Percentiles rank a stretch among this genome's conserved stretches.
Evolutionary conservation across 2,329 filamentous ascomycete genomes (phyloP).

Genomic region (Exophiala alcalophila): DNA sequence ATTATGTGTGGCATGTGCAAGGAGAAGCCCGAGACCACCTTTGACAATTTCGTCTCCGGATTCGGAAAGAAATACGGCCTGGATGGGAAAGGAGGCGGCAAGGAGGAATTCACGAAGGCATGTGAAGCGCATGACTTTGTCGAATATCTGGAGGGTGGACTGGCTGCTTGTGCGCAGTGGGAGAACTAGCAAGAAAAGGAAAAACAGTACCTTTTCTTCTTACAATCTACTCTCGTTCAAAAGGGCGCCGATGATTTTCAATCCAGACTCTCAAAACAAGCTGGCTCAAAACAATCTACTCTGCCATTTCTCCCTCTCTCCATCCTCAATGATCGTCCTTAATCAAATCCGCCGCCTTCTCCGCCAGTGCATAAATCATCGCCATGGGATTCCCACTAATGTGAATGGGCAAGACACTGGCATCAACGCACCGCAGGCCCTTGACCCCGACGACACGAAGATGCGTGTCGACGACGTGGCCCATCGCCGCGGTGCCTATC

Average conservation of each 20-base stretch:
- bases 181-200: conserved; percentile 12
- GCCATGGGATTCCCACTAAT: conserved; percentile 31
- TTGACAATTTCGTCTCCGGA: conserved; percentile 37
- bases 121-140: conserved; percentile 11
- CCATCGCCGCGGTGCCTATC: conserved; percentile 36
- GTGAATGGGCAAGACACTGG: conserved; percentile 34
- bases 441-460: conserved; percentile 33
- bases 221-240: too few relatives aligned
- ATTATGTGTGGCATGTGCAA: conserved; percentile 38
- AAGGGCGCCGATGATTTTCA: too few relatives aligned
- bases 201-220: too few relatives aligned
- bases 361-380: conserved; percentile 35
- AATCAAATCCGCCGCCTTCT: conserved; percentile 35
- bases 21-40: conserved; percentile 38
- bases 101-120: conserved; percentile 15
- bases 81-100: conserved; percentile 17
- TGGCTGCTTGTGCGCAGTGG: conserved; percentile 16
- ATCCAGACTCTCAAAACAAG: too few relatives aligned
- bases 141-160: conserved; percentile 7
- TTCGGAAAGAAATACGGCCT: conserved; percentile 30
- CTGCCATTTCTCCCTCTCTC: not conserved
- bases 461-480: conserved; percentile 34
- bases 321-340: not conserved
- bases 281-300: too few relatives aligned
- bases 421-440: conserved; percentile 35